These are phyloP conservation scores for Pezicula radicicola DNA, from an alignment of 2,329 filamentous ascomycete species.

Conservation along the genomic window DNA sequence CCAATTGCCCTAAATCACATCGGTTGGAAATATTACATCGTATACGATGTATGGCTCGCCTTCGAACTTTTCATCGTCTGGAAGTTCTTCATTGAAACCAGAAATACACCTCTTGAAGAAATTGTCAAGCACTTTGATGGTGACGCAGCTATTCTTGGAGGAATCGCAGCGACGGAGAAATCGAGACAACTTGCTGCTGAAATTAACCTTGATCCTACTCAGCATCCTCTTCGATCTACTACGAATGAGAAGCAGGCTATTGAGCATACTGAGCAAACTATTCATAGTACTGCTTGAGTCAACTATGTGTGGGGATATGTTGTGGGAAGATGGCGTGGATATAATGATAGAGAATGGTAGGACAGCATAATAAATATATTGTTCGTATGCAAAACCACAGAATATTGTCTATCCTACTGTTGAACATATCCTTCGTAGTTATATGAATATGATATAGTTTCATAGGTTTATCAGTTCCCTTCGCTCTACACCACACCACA, in stretches of 20 bases:
- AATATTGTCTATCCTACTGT: too few relatives aligned
- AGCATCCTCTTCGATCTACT: neutral
- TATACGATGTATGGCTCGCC: slow-evolving; percentile 32
- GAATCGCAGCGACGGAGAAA: neutral
- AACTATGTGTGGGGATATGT: too few relatives aligned
- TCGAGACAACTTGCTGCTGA: neutral
- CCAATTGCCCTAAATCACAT: slow-evolving; percentile 34
- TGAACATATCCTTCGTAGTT: too few relatives aligned
- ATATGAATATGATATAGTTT: too few relatives aligned
- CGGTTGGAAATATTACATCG: slow-evolving; percentile 38
- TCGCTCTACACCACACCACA: too few relatives aligned
- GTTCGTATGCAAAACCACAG: too few relatives aligned
- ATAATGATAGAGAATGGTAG: too few relatives aligned
- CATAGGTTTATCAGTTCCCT: too few relatives aligned
- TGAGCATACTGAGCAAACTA: neutral
- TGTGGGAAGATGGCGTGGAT: too few relatives aligned
- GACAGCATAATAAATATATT: too few relatives aligned
- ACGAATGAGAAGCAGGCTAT: neutral
- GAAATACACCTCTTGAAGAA: slow-evolving; percentile 38
- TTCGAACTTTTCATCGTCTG: slow-evolving; percentile 20
- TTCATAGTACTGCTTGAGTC: neutral
- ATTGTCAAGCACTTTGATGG: slow-evolving; percentile 41
- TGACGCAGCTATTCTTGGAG: slow-evolving; percentile 29
- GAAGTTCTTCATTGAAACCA: slow-evolving; percentile 34
- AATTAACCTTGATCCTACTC: neutral